These are phyloP conservation scores for Crataegus laevigata DNA, from an alignment of 306 rosid genomes.

Conservation along the genomic window DNA sequence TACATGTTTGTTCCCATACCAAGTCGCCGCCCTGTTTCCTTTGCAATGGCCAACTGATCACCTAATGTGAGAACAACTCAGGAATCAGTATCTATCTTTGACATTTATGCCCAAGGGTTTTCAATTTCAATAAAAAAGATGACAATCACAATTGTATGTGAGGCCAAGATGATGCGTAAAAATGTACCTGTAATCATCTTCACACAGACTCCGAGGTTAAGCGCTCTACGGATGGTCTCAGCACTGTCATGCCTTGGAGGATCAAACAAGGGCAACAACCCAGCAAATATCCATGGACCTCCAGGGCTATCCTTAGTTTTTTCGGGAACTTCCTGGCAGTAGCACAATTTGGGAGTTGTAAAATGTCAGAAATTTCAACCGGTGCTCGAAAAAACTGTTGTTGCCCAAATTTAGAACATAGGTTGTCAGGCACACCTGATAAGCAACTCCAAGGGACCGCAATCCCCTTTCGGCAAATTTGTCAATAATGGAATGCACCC, in stretches of 20 bases:
- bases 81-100: neutral
- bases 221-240: constrained; percentile 84
- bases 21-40: constrained; percentile 84
- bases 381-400: neutral
- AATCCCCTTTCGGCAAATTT: constrained; percentile 88
- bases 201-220: constrained; percentile 77
- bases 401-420: neutral
- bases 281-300: constrained; percentile 80
- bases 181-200: constrained; percentile 84
- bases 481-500: constrained; percentile 68
- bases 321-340: constrained; percentile 65
- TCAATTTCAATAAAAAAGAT: neutral
- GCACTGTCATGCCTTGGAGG: constrained; percentile 93
- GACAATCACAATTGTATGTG: neutral
- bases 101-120: constrained; percentile 9
- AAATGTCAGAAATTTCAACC: constrained; percentile 11
- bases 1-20: constrained; percentile 97
- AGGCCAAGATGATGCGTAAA: neutral
- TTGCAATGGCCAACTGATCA: constrained; percentile 81
- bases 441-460: constrained; percentile 77
- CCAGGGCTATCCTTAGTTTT: constrained; percentile 65
- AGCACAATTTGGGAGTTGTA: neutral
- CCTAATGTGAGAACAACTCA: constrained; percentile 37
- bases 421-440: constrained; percentile 44
- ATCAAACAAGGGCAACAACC: constrained; percentile 83